Evolutionary conservation across 257 asterid species (phyloP).

Genomic region (Gentiana dahurica): DNA sequence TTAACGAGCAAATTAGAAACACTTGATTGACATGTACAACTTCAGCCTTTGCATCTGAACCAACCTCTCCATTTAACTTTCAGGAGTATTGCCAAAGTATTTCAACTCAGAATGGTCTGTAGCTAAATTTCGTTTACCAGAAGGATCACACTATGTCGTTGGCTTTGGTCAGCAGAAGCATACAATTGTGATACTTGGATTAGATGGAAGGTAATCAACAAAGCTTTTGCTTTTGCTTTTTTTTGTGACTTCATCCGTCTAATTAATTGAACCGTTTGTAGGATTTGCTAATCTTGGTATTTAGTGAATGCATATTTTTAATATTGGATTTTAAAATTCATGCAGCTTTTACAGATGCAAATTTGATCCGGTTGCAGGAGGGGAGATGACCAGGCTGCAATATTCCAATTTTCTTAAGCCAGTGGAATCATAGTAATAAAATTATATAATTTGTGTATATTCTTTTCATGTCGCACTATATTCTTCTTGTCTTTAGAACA

Average conservation of each 20-base stretch:
- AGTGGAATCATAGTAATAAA: slow-evolving; percentile 41
- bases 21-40: background rate
- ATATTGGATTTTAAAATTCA: background rate
- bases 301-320: too few relatives aligned
- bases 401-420: slow-evolving; percentile 73
- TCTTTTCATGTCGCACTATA: background rate
- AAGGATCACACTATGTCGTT: slow-evolving; percentile 67
- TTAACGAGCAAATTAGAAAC: too few relatives aligned
- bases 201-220: slow-evolving; percentile 72
- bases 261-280: background rate
- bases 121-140: slow-evolving; percentile 86
- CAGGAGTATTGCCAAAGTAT: slow-evolving; percentile 90
- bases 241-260: slow-evolving; percentile 1
- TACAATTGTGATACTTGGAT: slow-evolving; percentile 76
- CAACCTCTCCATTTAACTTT: background rate
- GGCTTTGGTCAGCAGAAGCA: slow-evolving; percentile 85
- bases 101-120: slow-evolving; percentile 98
- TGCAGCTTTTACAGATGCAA: slow-evolving; percentile 86
- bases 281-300: background rate
- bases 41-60: background rate
- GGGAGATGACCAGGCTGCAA: slow-evolving; percentile 81
- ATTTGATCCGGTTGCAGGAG: slow-evolving; percentile 56
- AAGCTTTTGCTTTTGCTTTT: background rate
- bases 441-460: background rate
- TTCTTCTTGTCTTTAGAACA: background rate